Conservation (phyloP, 2,329 filamentous ascomycete genomes). For the Tolypocladium nubicola region DNA sequence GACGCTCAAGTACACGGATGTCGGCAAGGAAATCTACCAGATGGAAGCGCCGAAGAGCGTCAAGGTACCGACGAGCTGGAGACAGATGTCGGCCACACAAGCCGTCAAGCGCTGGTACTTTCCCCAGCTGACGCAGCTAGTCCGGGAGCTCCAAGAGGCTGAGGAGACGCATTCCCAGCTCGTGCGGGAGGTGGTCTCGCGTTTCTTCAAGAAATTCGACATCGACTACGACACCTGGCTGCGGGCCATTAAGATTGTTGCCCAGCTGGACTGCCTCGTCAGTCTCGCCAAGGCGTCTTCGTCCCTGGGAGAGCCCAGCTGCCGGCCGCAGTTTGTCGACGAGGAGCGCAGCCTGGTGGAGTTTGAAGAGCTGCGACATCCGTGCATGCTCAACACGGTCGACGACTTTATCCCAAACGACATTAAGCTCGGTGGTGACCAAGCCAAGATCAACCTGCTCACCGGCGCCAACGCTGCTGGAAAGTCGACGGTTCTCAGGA, state of each 20-base stretch:
- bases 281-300: slow-evolving; percentile 83
- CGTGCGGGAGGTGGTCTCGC: slow-evolving; percentile 70
- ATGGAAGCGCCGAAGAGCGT: slow-evolving; percentile 77
- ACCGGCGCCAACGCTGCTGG: slow-evolving; percentile 96
- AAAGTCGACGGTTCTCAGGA: slow-evolving; percentile 91
- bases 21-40: slow-evolving; percentile 96
- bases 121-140: slow-evolving; percentile 66
- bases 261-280: slow-evolving; percentile 90
- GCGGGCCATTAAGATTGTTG: slow-evolving; percentile 76
- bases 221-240: slow-evolving; percentile 79
- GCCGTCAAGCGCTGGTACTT: slow-evolving; percentile 93
- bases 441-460: slow-evolving; percentile 76
- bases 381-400: slow-evolving; percentile 83
- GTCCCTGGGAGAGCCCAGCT: slow-evolving; percentile 75
- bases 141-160: slow-evolving; percentile 82
- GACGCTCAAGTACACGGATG: slow-evolving; percentile 65
- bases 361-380: slow-evolving; percentile 85
- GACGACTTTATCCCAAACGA: slow-evolving; percentile 96
- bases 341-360: slow-evolving; percentile 79
- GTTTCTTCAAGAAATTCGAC: slow-evolving; percentile 84
- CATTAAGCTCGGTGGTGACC: slow-evolving; percentile 70
- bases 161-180: slow-evolving; percentile 91
- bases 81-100: slow-evolving; percentile 91
- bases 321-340: slow-evolving; percentile 79
- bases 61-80: slow-evolving; percentile 83